Evolutionary conservation across 208 protist species (phyloP).

Genomic region (Phytomonas serpens): DNA sequence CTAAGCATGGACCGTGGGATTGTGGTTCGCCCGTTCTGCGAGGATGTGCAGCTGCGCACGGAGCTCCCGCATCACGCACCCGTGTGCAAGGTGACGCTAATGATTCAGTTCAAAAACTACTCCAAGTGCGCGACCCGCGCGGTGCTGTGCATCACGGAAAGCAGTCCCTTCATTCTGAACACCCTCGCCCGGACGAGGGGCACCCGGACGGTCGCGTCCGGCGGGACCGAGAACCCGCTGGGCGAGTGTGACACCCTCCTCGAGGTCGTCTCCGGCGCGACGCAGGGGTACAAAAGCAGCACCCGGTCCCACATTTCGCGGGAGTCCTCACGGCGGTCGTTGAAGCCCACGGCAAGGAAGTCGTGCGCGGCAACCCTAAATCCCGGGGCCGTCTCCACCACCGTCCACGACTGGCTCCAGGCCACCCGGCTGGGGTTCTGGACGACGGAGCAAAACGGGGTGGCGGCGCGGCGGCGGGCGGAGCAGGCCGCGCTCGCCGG

Average conservation of each 20-base stretch:
- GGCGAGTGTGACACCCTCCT: not conserved
- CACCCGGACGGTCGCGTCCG: not conserved
- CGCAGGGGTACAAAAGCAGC: not conserved
- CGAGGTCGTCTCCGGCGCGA: not conserved
- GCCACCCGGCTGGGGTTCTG: slow-evolving; percentile 37
- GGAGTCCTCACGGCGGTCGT: not conserved
- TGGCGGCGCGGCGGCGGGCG: slow-evolving; percentile 39
- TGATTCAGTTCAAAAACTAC: not conserved
- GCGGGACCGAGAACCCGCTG: not conserved
- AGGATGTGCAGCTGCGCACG: not conserved
- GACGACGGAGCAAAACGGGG: slow-evolving; percentile 47
- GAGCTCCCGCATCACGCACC: not conserved
- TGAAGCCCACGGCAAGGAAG: not conserved
- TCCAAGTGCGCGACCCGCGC: not conserved
- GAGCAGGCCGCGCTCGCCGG: slow-evolving; percentile 34
- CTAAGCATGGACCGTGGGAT: not conserved
- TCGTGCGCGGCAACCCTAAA: too few relatives aligned
- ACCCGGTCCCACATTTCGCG: not conserved
- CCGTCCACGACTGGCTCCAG: not conserved
- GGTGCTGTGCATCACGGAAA: not conserved
- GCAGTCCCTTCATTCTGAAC: not conserved
- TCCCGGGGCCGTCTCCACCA: not conserved
- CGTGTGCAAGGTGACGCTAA: not conserved
- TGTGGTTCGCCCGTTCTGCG: not conserved
- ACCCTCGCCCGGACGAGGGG: not conserved